Base-by-base conservation (phyloP, 2,329 filamentous ascomycete species). In the Fonsecaea erecta region DNA sequence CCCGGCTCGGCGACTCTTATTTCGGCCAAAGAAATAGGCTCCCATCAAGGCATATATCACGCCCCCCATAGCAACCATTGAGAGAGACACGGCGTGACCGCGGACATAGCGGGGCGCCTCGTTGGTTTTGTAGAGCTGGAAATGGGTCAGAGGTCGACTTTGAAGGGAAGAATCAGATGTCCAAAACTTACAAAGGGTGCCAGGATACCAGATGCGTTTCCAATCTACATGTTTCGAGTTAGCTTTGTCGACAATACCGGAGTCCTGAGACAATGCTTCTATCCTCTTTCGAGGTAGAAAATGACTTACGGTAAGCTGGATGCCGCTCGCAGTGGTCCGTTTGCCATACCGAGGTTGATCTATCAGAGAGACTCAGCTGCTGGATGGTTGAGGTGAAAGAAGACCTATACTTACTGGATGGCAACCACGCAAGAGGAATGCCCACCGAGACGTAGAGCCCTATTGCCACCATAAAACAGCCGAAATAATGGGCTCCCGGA, bases 271-370 rank as follows among this genome's bases (percentile, higher is more conserved):
- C 35, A 43, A 28, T 46, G n/a, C 18, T 6, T 40, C 34, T 28
- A 3, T 7, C 18, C 28, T 26, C 32, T 46, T 14, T 11, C n/a
- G 35, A 30, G 16, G 24, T 3, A 30, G 18, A 24, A n/a, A 6
- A 12, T 30, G n/a, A 34, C 55, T 43, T 4, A 58, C 30, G 3
- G 63, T 61, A 16, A 65, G 32, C 26, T 65, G 63, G 30, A 65
- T 52, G 0, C 88, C 90, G 1, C 86, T 90, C 0, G 88, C 89
- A 0, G 88, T 90, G 0, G 90, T 90, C 34, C 90, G 82, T 75
- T 93, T 93, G 9, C 90, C 90, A 70, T 92, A 93, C 7, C 90
- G 82, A 1, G 91, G 90, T 16, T 85, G 83, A 65, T 92, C 93
- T 18, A 84, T 16, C 16, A 8, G 87, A 0, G 89, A 84, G 89